These are phyloP conservation scores for Opeltia flavorubescens DNA, from an alignment of 495 filamentous ascomycete species.

Conservation along the genomic window DNA sequence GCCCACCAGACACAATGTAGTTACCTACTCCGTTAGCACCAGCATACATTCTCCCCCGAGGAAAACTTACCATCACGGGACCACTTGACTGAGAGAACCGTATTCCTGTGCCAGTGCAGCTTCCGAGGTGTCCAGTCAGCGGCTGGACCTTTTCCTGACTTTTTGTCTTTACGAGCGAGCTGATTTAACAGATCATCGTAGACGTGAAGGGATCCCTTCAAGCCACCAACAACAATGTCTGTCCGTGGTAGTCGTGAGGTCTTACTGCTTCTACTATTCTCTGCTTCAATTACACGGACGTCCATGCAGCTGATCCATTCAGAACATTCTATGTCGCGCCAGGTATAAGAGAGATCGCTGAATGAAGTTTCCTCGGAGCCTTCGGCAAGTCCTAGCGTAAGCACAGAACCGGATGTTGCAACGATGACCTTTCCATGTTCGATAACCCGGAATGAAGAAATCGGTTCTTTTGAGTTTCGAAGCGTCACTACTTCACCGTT, in stretches of 20 bases:
- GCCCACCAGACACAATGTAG: constrained; percentile 85
- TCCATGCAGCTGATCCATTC: constrained; percentile 48
- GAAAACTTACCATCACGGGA: constrained; percentile 62
- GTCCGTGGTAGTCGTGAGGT: constrained; percentile 24
- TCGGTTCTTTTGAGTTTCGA: constrained; percentile 11
- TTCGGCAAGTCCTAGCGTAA: constrained; percentile 11
- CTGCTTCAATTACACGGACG: constrained; percentile 21
- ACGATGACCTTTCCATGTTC: constrained; percentile 25
- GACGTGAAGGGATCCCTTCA: constrained; percentile 58
- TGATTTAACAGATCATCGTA: constrained; percentile 58
- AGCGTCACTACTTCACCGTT: constrained; percentile 8
- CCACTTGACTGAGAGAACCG: constrained; percentile 71
- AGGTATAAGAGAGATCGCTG: constrained; percentile 29
- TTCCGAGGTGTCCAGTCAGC: constrained; percentile 30
- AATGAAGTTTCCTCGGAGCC: constrained; percentile 1
- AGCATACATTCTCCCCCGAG: neutral
- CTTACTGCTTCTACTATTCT: constrained; percentile 18
- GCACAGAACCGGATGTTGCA: constrained; percentile 12
- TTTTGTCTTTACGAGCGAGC: constrained; percentile 23
- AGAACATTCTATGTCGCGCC: constrained; percentile 36
- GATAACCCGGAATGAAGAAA: constrained; percentile 22
- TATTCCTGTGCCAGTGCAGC: constrained; percentile 83
- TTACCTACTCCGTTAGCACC: constrained; percentile 47
- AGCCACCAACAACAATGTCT: constrained; percentile 63
- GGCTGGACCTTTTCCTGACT: constrained; percentile 22